Conservation (phyloP, 805 yeast species). For the Kazachstania viticola region DNA sequence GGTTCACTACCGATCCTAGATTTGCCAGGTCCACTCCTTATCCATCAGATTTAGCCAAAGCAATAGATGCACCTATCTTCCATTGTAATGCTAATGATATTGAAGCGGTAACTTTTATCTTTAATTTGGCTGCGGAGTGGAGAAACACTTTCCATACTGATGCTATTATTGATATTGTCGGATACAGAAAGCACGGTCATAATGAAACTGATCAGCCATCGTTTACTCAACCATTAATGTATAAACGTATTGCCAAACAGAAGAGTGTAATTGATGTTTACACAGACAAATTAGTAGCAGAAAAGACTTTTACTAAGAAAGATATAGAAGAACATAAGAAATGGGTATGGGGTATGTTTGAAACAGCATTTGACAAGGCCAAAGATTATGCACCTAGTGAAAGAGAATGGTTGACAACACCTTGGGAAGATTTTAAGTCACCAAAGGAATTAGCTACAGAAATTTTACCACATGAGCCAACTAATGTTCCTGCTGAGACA, state of each 20-base stretch:
- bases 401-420: slow-evolving; percentile 96
- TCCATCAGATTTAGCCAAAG: slow-evolving; percentile 94
- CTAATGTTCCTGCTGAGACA: slow-evolving; percentile 64
- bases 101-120: slow-evolving; percentile 82
- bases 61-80: slow-evolving; percentile 96
- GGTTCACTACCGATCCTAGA: slow-evolving; percentile 98
- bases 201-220: slow-evolving; percentile 99
- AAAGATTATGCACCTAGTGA: slow-evolving; percentile 85
- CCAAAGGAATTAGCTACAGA: slow-evolving; percentile 95
- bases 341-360: slow-evolving; percentile 95
- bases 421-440: slow-evolving; percentile 98
- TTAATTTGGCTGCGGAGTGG: slow-evolving; percentile 97
- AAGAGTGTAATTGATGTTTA: slow-evolving; percentile 80
- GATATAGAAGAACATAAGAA: slow-evolving; percentile 93
- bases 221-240: slow-evolving; percentile 98
- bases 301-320: slow-evolving; percentile 79
- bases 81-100: slow-evolving; percentile 98
- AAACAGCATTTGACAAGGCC: slow-evolving; percentile 78
- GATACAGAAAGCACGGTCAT: slow-evolving; percentile 98
- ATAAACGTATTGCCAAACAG: slow-evolving; percentile 80
- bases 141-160: slow-evolving; percentile 94
- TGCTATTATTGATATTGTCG: slow-evolving; percentile 91
- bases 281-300: slow-evolving; percentile 64
- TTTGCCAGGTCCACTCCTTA: slow-evolving; percentile 95
- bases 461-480: slow-evolving; percentile 90